These are phyloP conservation scores for Rhynchosporium graminicola DNA, from an alignment of 2,329 filamentous ascomycete genomes.

Conservation along the genomic window DNA sequence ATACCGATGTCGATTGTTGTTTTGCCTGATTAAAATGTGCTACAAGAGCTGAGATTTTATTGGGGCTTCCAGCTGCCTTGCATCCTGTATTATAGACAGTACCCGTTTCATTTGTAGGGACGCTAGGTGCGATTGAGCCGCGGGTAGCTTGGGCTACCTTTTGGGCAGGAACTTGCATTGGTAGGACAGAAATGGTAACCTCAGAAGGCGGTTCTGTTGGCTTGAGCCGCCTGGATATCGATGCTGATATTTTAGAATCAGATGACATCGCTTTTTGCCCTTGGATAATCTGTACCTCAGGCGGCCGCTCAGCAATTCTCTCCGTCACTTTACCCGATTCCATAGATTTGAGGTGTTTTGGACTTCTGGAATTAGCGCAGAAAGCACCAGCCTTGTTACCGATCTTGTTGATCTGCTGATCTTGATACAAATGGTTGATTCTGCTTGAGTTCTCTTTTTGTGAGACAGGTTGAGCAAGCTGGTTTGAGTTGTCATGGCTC, in stretches of 20 bases:
- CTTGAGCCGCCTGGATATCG: not conserved
- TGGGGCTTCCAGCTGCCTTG: conserved; percentile 18
- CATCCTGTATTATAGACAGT: not conserved
- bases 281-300: not conserved
- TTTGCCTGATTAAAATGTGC: conserved; percentile 34
- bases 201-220: not conserved
- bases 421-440: not conserved
- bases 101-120: not conserved
- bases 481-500: not conserved
- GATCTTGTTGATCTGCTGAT: not conserved
- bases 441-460: not conserved
- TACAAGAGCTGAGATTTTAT: conserved; percentile 37
- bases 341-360: not conserved
- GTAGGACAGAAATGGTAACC: not conserved
- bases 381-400: not conserved
- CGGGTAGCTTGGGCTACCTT: not conserved
- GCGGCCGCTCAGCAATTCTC: not conserved
- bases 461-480: not conserved
- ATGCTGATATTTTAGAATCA: not conserved
- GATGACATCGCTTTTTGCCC: too few species aligned
- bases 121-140: not conserved
- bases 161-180: conserved; percentile 3
- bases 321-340: not conserved
- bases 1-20: not conserved
- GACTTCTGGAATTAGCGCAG: not conserved